Conservation (phyloP, 345 rosid species). For the Brassica incana region DNA sequence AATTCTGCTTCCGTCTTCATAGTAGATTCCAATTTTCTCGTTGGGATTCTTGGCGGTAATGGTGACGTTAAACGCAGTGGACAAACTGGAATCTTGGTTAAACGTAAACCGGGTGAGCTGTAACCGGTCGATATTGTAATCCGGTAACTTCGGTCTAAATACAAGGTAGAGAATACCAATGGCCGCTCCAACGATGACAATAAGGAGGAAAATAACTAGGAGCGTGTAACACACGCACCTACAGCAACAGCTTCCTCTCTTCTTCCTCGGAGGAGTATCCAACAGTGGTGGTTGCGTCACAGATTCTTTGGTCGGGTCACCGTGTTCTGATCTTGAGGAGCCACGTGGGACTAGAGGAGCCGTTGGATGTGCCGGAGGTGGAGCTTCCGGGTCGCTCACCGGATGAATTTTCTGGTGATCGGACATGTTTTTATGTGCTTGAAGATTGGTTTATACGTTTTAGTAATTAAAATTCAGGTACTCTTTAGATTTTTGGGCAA, state of each 20-base stretch:
- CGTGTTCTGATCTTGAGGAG: slow-evolving; percentile 45
- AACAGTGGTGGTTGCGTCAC: slow-evolving; percentile 2
- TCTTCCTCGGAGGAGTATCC: slow-evolving; percentile 47
- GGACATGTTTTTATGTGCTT: slow-evolving; percentile 44
- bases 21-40: slow-evolving; percentile 73
- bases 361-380: slow-evolving; percentile 39
- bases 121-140: slow-evolving; percentile 60
- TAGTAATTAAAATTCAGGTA: neutral
- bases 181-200: slow-evolving; percentile 44
- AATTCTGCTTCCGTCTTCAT: slow-evolving; percentile 78
- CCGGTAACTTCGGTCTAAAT: slow-evolving; percentile 78
- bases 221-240: slow-evolving; percentile 69
- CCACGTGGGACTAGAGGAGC: slow-evolving; percentile 58
- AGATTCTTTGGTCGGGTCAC: slow-evolving; percentile 27
- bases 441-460: neutral
- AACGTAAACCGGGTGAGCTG: slow-evolving; percentile 52
- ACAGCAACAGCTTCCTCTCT: slow-evolving; percentile 57
- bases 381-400: slow-evolving; percentile 55
- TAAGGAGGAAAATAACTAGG: slow-evolving; percentile 48
- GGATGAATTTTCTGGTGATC: slow-evolving; percentile 74
- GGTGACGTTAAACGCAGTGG: slow-evolving; percentile 58
- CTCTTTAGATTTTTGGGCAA: neutral
- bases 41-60: slow-evolving; percentile 75
- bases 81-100: slow-evolving; percentile 47
- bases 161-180: slow-evolving; percentile 65